A percentile compares a stretch with the other conserved stretches of the same genome.
Evolutionary conservation across 2,329 filamentous ascomycete genomes (phyloP).

Genomic region (Fusarium begoniae): DNA sequence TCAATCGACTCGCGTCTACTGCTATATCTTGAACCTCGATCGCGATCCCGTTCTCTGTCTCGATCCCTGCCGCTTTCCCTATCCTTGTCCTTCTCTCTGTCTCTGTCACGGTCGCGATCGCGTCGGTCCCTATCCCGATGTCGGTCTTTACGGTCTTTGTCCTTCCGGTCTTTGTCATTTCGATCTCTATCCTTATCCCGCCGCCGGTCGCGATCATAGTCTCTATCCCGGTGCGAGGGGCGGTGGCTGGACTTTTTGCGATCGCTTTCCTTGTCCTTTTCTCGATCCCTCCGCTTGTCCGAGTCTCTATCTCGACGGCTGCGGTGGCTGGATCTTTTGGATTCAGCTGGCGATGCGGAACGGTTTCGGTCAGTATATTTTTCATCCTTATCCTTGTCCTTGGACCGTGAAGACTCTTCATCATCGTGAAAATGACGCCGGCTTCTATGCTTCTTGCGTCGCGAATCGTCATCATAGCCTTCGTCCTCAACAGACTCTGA

Average conservation of each 20-base stretch:
- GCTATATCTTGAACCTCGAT: constrained; percentile 46
- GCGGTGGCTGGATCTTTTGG: constrained; percentile 66
- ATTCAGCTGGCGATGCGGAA: constrained; percentile 70
- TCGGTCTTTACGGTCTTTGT: constrained; percentile 54
- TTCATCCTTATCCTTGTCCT: constrained; percentile 52
- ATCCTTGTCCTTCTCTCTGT: constrained; percentile 48
- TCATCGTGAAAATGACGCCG: constrained; percentile 55
- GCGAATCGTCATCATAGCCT: constrained; percentile 56
- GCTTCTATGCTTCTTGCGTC: constrained; percentile 61
- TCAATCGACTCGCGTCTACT: constrained; percentile 47
- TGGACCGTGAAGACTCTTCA: constrained; percentile 53
- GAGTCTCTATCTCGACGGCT: constrained; percentile 66
- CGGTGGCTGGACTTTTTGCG: constrained; percentile 52
- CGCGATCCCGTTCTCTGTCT: constrained; percentile 49
- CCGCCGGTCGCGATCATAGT: constrained; percentile 54
- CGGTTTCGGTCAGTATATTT: constrained; percentile 66
- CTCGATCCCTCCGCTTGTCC: constrained; percentile 54
- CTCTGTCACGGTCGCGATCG: constrained; percentile 45
- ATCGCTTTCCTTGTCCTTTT: constrained; percentile 54
- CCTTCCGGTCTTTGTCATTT: constrained; percentile 49
- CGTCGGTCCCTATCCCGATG: constrained; percentile 49
- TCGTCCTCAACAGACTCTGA: constrained; percentile 63
- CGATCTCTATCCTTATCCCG: constrained; percentile 52
- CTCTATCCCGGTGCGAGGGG: constrained; percentile 44
- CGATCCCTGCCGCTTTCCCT: constrained; percentile 44